A percentile compares a stretch with the other conserved stretches of the same genome.
These are phyloP conservation scores for Panus rudis DNA, from an alignment of 768 basidiomycete species.

Conservation along the genomic window DNA sequence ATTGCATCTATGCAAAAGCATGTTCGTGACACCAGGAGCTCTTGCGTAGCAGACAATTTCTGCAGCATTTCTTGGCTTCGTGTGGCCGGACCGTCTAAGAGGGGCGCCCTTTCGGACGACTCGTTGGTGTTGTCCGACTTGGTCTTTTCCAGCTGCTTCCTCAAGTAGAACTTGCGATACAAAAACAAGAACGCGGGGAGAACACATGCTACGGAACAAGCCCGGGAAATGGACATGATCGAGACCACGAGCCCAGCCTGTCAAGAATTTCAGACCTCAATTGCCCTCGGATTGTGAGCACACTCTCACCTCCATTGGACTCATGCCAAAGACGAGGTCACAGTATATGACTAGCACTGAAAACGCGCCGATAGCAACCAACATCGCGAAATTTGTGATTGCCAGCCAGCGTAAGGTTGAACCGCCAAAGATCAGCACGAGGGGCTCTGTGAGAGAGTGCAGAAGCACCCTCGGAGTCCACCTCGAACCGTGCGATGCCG, in stretches of 20 bases:
- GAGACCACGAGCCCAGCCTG: slow-evolving; percentile 2
- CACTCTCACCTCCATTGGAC: slow-evolving; percentile 1
- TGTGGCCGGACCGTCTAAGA: no score
- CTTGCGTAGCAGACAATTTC: background rate
- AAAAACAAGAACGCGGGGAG: background rate
- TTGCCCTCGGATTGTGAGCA: background rate
- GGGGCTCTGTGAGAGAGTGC: background rate
- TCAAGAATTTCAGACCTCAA: background rate
- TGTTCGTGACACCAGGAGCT: slow-evolving; percentile 1
- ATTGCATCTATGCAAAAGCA: slow-evolving; percentile 2
- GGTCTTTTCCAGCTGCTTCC: background rate
- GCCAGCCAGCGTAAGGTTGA: background rate
- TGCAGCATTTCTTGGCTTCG: no score
- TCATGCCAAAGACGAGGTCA: slow-evolving; percentile 2
- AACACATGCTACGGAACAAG: background rate
- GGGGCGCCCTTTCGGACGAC: no score
- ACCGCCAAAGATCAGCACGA: slow-evolving; percentile 1
- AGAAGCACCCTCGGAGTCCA: no score
- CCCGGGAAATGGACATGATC: slow-evolving; percentile 1
- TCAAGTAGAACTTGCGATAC: background rate
- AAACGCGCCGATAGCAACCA: background rate
- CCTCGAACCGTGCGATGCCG: no score
- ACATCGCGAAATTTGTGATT: background rate
- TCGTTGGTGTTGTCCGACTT: background rate
- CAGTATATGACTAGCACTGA: slow-evolving; percentile 1